Base-by-base conservation (phyloP, 306 rosid species). In the Cicer bijugum region DNA sequence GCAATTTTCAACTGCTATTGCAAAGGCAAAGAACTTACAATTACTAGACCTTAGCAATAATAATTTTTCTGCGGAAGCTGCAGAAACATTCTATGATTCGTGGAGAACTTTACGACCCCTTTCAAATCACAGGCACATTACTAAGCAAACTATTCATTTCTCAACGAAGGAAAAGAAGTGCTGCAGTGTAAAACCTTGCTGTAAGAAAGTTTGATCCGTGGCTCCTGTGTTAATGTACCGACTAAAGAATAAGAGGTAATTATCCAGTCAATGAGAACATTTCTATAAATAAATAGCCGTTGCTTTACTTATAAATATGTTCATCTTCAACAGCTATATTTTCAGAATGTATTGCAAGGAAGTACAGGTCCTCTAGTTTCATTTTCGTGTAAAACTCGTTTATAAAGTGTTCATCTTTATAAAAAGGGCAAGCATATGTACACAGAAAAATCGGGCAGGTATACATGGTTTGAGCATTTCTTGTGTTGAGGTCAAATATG, bases 1-100 rank as follows among this genome's bases (percentile, higher is more conserved):
- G 66, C 87, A 86, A 74, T 78, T 91, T 76, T 82, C 87, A 9
- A 72, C 58, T 69, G 91, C 99, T 53, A 87, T 91, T 62, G 73
- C 76, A 45, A 79, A 61, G 84, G 89, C 97, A 76, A 82, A 74
- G 72, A 74, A 76, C 16, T 81, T 94, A 84, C 83, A 70, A 42
- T 79, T 79, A 15, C 85, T 88, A 72, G 99, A 94, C 88, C 93
- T 94, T 55, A 94, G 99, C 79, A 67, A 82, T 47, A 88, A 94
- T 42, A 80, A 83, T 12, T 87, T 94, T 77, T 85, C 93, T 11
- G 20, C 80, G 33, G 74, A 87, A 76, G 78, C 67, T 78, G 85
- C 87, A 9, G 95, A 88, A 77, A 53, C 75, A 39, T 69, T 94
- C 63, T 87, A 79, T 53, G 71, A 71, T 12, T 86, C 97, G 11